Percentiles rank a stretch among this genome's conserved stretches.
phyloP scores from a whole-genome alignment of 1,284 basidiomycete genomes.

The Sporisorium graminicola region DNA sequence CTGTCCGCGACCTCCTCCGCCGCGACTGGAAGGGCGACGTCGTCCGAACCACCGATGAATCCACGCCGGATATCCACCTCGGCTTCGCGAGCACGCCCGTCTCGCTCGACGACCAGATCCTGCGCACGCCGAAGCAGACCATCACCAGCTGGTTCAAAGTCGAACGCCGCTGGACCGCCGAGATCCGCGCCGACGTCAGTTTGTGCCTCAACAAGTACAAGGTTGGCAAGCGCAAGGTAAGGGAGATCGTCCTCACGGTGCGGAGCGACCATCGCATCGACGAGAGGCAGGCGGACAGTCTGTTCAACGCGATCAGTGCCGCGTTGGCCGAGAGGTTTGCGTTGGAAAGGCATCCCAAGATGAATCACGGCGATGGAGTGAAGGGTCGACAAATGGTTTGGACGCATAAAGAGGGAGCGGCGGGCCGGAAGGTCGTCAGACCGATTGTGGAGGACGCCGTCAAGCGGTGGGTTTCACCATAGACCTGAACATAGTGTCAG shows the following conservation, averaged over 20 bases:
- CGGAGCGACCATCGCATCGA: constrained; percentile 46
- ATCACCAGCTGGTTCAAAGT: constrained; percentile 65
- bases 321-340: constrained; percentile 34
- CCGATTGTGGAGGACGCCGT: constrained; percentile 63
- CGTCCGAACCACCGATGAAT: constrained; percentile 55
- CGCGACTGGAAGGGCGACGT: constrained; percentile 70
- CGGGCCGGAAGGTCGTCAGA: constrained; percentile 58
- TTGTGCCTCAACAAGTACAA: constrained; percentile 60
- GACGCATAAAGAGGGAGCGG: constrained; percentile 33
- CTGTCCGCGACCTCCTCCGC: constrained; percentile 66
- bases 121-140: constrained; percentile 52
- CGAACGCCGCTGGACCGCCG: constrained; percentile 57
- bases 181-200: constrained; percentile 57
- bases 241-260: constrained; percentile 58
- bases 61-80: constrained; percentile 63
- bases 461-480: constrained; percentile 39
- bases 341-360: constrained; percentile 24
- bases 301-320: constrained; percentile 42
- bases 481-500: no score
- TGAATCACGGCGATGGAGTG: constrained; percentile 3
- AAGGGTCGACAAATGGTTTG: constrained; percentile 51
- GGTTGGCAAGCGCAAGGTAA: constrained; percentile 10
- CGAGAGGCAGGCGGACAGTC: constrained; percentile 42
- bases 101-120: constrained; percentile 67
- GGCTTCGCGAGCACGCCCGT: constrained; percentile 69